These are phyloP conservation scores for Mortierella sp. DNA, from an alignment of 371 early-diverging fungal genomes.

Conservation along the genomic window DNA sequence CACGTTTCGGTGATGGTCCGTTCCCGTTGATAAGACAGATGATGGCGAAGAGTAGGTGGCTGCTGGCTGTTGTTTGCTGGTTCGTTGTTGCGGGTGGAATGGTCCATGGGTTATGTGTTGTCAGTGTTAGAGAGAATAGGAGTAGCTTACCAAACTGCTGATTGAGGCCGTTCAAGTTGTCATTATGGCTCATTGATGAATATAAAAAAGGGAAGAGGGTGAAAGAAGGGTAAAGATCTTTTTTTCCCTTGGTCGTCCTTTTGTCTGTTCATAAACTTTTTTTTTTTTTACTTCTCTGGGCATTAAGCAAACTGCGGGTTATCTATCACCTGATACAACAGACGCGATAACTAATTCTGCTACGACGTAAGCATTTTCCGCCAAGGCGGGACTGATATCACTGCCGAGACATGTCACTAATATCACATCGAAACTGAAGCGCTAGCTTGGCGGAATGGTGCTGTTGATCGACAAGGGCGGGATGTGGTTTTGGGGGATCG, in stretches of 20 bases:
- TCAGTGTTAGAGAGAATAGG: background rate
- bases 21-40: background rate
- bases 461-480: too few relatives aligned
- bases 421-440: too few relatives aligned
- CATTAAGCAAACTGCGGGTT: background rate
- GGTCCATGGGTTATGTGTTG: background rate
- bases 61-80: background rate
- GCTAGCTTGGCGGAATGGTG: too few relatives aligned
- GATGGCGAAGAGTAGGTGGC: background rate
- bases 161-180: constrained; percentile 73
- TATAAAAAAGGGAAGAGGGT: constrained; percentile 39
- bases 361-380: background rate
- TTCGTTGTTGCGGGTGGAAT: background rate
- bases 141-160: constrained; percentile 74
- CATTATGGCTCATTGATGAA: constrained; percentile 65
- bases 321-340: background rate
- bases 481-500: too few relatives aligned
- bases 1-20: background rate
- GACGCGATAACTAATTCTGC: background rate
- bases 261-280: background rate
- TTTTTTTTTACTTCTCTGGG: background rate
- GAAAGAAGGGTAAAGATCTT: constrained; percentile 22
- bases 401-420: too few relatives aligned
- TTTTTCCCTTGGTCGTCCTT: background rate
- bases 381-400: too few relatives aligned